phyloP scores from a whole-genome alignment of 495 filamentous ascomycete genomes.

The Tetracladium marchalianum region DNA sequence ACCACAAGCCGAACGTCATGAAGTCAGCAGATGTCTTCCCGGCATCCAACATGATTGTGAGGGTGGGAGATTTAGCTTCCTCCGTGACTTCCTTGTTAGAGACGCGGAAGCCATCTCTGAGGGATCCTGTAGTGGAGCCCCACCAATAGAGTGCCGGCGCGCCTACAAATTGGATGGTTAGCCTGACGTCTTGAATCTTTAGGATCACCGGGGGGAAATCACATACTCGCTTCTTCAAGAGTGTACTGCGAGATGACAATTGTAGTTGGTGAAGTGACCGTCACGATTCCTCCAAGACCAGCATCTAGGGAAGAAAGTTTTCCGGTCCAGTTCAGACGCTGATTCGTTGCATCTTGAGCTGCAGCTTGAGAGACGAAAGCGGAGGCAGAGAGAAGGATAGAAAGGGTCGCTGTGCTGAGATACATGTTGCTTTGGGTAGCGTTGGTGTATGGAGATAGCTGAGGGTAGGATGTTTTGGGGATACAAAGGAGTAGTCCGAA shows the following conservation, averaged over 20 bases:
- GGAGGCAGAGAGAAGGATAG: no score
- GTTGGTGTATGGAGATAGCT: no score
- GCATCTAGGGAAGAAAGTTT: slow-evolving; percentile 11
- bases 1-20: slow-evolving; percentile 13
- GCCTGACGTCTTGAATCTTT: no score
- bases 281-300: slow-evolving; percentile 12
- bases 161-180: no score
- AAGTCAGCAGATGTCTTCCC: slow-evolving; percentile 14
- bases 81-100: slow-evolving; percentile 12
- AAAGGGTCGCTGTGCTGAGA: no score
- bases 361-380: neutral
- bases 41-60: slow-evolving; percentile 13
- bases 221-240: no score
- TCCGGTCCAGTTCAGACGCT: slow-evolving; percentile 6
- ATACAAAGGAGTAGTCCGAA: no score
- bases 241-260: slow-evolving; percentile 10
- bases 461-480: no score
- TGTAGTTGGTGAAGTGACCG: slow-evolving; percentile 6
- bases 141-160: slow-evolving; percentile 21
- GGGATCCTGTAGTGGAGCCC: slow-evolving; percentile 8
- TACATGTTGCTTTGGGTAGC: no score
- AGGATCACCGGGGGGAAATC: no score
- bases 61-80: neutral
- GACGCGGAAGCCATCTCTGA: slow-evolving; percentile 16
- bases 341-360: neutral